These are phyloP conservation scores for Cicer arietinum DNA, from an alignment of 306 rosid genomes.

Conservation along the genomic window DNA sequence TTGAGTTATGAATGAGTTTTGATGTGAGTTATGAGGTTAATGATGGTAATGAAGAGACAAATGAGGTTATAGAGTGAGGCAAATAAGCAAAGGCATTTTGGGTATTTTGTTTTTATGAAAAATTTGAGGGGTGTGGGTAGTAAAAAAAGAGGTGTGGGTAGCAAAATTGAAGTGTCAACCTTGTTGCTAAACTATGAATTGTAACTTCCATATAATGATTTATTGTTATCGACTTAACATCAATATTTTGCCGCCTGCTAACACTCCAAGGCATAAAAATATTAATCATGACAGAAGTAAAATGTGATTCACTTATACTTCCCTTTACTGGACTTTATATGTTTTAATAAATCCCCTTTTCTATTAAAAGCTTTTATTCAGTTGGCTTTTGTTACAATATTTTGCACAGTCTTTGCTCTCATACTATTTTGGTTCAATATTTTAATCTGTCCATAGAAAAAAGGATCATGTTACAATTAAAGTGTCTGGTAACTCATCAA, in stretches of 20 bases:
- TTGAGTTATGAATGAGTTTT: no score
- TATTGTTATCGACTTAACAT: neutral
- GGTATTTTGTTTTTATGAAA: no score
- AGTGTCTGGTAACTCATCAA: slow-evolving; percentile 21
- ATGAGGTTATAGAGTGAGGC: no score
- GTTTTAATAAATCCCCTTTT: slow-evolving; percentile 28
- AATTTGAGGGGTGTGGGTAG: no score
- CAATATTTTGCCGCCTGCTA: slow-evolving; percentile 11
- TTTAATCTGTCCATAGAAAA: slow-evolving; percentile 8
- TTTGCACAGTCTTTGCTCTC: neutral
- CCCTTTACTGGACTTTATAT: slow-evolving; percentile 23
- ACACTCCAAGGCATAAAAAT: slow-evolving; percentile 4
- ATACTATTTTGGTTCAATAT: slow-evolving; percentile 5
- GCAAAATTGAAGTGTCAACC: neutral
- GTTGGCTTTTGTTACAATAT: slow-evolving; percentile 4
- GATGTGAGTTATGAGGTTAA: no score
- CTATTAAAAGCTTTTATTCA: neutral
- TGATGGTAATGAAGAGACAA: no score
- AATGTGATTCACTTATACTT: slow-evolving; percentile 21
- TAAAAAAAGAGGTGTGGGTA: no score
- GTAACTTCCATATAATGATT: neutral
- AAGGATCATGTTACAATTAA: slow-evolving; percentile 28
- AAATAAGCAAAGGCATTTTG: no score
- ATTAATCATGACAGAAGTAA: slow-evolving; percentile 17
- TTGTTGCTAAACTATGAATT: slow-evolving; percentile 31